These are phyloP conservation scores for Physocladia obscura DNA, from an alignment of 192 early-diverging fungal genomes.

Conservation along the genomic window DNA sequence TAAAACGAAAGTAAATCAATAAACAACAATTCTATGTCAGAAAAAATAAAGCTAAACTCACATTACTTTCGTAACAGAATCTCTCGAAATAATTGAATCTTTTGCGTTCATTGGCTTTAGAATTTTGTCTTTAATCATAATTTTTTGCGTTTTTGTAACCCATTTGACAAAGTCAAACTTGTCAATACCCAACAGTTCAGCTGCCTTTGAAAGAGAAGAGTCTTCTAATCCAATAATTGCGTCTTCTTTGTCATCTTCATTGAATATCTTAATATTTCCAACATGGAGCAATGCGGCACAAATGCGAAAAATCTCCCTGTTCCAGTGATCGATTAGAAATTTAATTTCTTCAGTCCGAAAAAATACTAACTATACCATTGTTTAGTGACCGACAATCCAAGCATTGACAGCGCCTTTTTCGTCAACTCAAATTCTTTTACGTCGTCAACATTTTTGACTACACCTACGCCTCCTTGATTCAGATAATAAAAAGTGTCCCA, in stretches of 20 bases:
- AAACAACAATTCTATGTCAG: too few species aligned
- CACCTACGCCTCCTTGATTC: conserved; percentile 67
- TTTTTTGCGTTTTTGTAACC: conserved; percentile 80
- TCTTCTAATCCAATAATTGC: conserved; percentile 1
- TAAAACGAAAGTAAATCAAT: conserved; percentile 29
- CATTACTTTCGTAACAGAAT: conserved; percentile 52
- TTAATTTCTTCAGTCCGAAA: too few species aligned
- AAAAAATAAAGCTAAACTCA: neutral
- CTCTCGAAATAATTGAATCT: conserved; percentile 69
- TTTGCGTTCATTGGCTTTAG: conserved; percentile 62
- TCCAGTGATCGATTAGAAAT: too few species aligned
- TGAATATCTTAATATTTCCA: conserved; percentile 46
- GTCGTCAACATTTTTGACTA: conserved; percentile 79
- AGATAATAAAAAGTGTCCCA: conserved; percentile 75
- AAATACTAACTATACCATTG: too few species aligned
- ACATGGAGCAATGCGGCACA: conserved; percentile 28
- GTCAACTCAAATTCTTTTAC: conserved; percentile 79
- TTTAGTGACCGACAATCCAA: conserved; percentile 70
- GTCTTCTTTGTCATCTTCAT: neutral
- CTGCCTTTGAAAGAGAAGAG: conserved; percentile 6
- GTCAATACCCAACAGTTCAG: conserved; percentile 21
- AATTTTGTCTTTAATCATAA: conserved; percentile 59
- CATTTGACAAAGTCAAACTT: conserved; percentile 60
- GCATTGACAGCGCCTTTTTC: conserved; percentile 68
- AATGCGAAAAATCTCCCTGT: conserved; percentile 27